Evolutionary conservation across 345 rosid genomes (phyloP).

Genomic region (Melaleuca quinquenervia): DNA sequence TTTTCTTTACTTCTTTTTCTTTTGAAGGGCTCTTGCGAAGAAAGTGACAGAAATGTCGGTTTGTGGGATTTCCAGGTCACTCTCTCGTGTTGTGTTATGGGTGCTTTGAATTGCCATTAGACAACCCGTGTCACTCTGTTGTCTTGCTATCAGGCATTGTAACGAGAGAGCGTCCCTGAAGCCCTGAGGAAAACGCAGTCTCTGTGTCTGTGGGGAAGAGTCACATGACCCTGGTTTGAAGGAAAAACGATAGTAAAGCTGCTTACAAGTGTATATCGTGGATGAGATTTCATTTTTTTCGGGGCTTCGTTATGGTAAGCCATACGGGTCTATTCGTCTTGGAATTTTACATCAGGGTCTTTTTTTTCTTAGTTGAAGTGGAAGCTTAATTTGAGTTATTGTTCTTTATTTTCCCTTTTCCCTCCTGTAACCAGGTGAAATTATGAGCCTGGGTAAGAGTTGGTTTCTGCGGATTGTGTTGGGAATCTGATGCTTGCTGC

Average conservation of each 20-base stretch:
- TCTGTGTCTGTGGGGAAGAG: not conserved
- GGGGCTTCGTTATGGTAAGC: not conserved
- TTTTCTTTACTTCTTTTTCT: not conserved
- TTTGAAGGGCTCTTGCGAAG: not conserved
- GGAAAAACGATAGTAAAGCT: not conserved
- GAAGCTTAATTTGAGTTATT: not conserved
- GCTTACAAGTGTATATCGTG: not conserved
- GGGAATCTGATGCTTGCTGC: not conserved
- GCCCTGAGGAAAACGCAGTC: not conserved
- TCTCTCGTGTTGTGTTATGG: not conserved
- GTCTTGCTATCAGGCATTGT: slow-evolving; percentile 10
- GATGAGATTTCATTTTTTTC: not conserved
- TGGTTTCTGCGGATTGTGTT: not conserved
- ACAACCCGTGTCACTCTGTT: slow-evolving; percentile 18
- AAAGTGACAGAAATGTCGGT: slow-evolving; percentile 5
- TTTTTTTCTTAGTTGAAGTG: not conserved
- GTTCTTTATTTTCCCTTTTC: not conserved
- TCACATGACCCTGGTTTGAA: not conserved
- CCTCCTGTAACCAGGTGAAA: not conserved
- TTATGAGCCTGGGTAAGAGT: not conserved
- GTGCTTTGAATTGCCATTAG: not conserved
- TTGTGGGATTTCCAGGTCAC: slow-evolving; percentile 16
- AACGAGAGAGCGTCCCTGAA: not conserved
- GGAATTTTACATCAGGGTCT: not conserved
- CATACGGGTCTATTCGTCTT: not conserved